Evolutionary conservation across 805 yeast species (phyloP).

Genomic region (Hanseniaspora jakobsenii): DNA sequence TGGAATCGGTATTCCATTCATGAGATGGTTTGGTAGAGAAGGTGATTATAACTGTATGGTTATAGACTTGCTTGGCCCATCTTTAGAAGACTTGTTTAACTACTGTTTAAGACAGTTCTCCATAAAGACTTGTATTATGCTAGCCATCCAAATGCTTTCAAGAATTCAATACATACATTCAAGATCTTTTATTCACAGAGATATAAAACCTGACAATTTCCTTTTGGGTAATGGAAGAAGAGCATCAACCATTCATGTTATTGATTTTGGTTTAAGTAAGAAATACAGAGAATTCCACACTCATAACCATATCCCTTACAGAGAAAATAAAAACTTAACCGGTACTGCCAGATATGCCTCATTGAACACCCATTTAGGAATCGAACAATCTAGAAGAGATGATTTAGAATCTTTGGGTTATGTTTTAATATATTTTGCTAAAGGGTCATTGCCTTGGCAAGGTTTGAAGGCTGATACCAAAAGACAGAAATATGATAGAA

Average conservation of each 20-base stretch:
- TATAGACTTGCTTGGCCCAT: constrained; percentile 88
- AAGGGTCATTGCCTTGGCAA: constrained; percentile 97
- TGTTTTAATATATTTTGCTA: constrained; percentile 83
- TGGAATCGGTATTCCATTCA: constrained; percentile 94
- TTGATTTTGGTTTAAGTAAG: constrained; percentile 88
- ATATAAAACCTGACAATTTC: constrained; percentile 76
- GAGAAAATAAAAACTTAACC: constrained; percentile 90
- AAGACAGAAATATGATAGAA: constrained; percentile 92
- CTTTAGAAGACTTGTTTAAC: constrained; percentile 87
- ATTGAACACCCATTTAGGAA: constrained; percentile 90
- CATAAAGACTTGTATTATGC: constrained; percentile 78
- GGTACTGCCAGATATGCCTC: constrained; percentile 97
- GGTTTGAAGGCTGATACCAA: constrained; percentile 94
- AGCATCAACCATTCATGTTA: constrained; percentile 89
- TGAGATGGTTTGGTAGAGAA: constrained; percentile 94
- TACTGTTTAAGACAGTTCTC: constrained; percentile 91
- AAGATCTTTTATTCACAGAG: constrained; percentile 77
- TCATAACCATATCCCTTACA: constrained; percentile 86
- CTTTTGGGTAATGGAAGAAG: constrained; percentile 81
- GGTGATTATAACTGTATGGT: constrained; percentile 96
- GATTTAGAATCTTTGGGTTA: constrained; percentile 92
- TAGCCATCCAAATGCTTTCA: constrained; percentile 89
- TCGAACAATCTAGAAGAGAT: constrained; percentile 93
- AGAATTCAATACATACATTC: constrained; percentile 94
- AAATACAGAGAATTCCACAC: constrained; percentile 90